Evolutionary conservation across 495 filamentous ascomycete species (phyloP).

Genomic region (Daldinia concentrica): DNA sequence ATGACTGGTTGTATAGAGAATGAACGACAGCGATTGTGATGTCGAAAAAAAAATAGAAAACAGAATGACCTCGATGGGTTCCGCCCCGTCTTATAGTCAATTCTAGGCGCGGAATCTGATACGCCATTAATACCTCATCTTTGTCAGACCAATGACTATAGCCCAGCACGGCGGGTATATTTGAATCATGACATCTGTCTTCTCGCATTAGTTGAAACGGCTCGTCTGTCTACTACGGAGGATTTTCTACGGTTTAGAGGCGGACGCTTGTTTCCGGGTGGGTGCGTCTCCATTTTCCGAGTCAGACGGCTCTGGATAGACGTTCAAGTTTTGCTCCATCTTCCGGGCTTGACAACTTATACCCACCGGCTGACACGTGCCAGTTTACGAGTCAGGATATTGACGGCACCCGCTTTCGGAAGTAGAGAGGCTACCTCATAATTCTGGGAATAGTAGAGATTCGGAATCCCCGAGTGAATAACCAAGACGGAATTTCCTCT

Average conservation of each 20-base stretch:
- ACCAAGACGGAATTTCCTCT: too few relatives aligned
- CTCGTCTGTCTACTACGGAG: background rate
- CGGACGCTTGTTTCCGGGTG: background rate
- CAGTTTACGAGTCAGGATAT: background rate
- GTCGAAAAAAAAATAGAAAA: background rate
- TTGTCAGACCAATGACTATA: background rate
- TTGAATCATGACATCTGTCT: constrained; percentile 20
- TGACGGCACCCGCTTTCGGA: background rate
- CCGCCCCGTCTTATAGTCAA: constrained; percentile 3
- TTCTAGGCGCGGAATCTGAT: background rate
- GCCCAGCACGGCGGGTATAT: background rate
- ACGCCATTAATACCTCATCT: constrained; percentile 17
- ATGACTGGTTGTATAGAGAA: constrained; percentile 17
- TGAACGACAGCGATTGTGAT: constrained; percentile 23
- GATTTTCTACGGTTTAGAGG: background rate
- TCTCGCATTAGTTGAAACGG: background rate
- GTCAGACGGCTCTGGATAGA: background rate
- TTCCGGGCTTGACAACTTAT: background rate
- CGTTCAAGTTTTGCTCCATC: background rate
- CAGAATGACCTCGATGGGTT: background rate
- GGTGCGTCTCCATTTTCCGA: background rate
- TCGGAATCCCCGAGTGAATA: too few relatives aligned
- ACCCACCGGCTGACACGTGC: background rate
- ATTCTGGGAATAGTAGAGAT: too few relatives aligned
- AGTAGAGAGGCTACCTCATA: background rate